phyloP scores from a whole-genome alignment of 2,329 filamentous ascomycete species.

The Aspergillus fumigatus region DNA sequence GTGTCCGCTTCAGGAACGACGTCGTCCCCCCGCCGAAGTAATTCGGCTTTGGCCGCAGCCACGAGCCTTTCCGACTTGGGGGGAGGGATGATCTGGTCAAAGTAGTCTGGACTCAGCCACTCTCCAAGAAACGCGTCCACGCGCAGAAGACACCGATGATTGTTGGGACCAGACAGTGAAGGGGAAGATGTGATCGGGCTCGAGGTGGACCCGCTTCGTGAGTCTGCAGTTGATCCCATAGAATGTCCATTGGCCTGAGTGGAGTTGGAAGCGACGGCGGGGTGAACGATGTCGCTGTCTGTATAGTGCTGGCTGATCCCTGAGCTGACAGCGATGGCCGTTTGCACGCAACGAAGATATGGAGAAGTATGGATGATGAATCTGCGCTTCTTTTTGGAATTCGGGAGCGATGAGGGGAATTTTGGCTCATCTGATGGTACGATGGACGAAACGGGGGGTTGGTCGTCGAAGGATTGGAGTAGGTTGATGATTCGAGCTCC shows the following conservation, averaged over 20 bases:
- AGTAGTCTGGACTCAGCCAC: conserved; percentile 92
- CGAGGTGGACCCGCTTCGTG: conserved; percentile 1
- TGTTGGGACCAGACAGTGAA: conserved; percentile 3
- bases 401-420: conserved; percentile 2
- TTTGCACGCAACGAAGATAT: conserved; percentile 88
- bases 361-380: conserved; percentile 91
- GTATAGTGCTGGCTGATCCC: conserved; percentile 58
- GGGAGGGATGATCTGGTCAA: conserved; percentile 84
- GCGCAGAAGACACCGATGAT: conserved; percentile 50
- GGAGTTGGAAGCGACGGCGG: neutral
- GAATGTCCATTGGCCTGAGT: conserved; percentile 1
- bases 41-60: conserved; percentile 78
- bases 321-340: conserved; percentile 79
- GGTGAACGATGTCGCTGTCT: conserved; percentile 14
- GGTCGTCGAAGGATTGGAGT: conserved; percentile 46
- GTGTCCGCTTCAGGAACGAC: conserved; percentile 43
- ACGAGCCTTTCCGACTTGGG: conserved; percentile 84
- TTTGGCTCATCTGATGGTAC: conserved; percentile 7
- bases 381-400: conserved; percentile 57
- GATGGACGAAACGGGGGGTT: neutral
- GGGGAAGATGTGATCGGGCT: neutral
- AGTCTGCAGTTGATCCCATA: neutral
- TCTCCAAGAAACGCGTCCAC: conserved; percentile 92
- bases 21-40: conserved; percentile 69
- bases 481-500: conserved; percentile 80